Evolutionary conservation across 1,284 basidiomycete species (phyloP), one percentile per base, ranked within the genome.

Genomic region (Ustilago bromivora): DNA sequence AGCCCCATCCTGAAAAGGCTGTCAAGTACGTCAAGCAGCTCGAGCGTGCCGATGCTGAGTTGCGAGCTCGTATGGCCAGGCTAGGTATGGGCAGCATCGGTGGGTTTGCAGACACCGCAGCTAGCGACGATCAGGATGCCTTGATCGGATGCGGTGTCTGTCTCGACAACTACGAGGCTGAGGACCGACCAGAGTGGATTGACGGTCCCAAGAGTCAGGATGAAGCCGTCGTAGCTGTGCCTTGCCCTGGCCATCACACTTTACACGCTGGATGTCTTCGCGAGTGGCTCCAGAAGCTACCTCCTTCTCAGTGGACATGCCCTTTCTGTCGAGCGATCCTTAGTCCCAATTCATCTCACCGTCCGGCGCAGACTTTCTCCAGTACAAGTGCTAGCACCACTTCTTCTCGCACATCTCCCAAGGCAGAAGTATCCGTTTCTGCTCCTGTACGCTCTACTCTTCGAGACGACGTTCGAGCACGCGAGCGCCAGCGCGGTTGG

Each of bases 221-320:
- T 55, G 76, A 79, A 52, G 66, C 80, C 11, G 80, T 84, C 2
- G 82, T 85, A 1, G 82, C 71, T 8, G 72, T 85, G 2, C 84
- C 84, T 23, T 85, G 84, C 56, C 46, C 46, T 5, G 83, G 84
- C 1, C 77, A 81, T 60, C 84, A 85, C 60, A 83, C 80, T 1
- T 59, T 84, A 9, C 84, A 85, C 40, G 77, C 78, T 1, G 59
- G 65, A 2, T 85, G 84, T 61, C 46, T 85, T 38, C 64, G 63
- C 15, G 76, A 77, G 4, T 85, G 84, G 84, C 72, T 85, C n/a
- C 71, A 66, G 1, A 77, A 71, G 28, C 66, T 68, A 6, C 68
- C 79, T 4, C 84, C 84, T 1, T 71, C 66, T 34, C 71, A 83
- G 36, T 85, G 84, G 84, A 78, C 76, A 0, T 85, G 84, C 51